A percentile compares a stretch with the other conserved stretches of the same genome.
Conservation (phyloP, 2,329 filamentous ascomycete genomes). For the Monosporascus sp. region DNA sequence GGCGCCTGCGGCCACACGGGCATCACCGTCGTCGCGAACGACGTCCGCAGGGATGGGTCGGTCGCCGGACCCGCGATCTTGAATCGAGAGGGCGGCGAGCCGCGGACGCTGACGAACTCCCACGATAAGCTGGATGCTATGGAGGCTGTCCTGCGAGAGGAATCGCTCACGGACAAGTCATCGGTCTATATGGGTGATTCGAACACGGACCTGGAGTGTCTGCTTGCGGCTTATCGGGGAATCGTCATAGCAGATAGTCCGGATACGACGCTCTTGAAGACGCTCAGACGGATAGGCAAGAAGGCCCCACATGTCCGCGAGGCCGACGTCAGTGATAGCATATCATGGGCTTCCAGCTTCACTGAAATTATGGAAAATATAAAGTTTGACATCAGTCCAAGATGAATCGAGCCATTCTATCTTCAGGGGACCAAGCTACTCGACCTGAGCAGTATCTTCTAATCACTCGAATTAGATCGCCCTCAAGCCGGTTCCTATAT, state of each 20-base stretch:
- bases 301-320: slow-evolving; percentile 24
- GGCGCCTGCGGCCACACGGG: slow-evolving; percentile 33
- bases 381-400: not conserved
- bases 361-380: slow-evolving; percentile 21
- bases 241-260: slow-evolving; percentile 41
- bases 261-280: slow-evolving; percentile 21
- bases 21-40: slow-evolving; percentile 40
- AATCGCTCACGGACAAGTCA: slow-evolving; percentile 11
- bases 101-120: slow-evolving; percentile 33
- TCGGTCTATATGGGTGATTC: slow-evolving; percentile 57
- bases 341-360: slow-evolving; percentile 27
- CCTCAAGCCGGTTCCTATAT: too few relatives aligned
- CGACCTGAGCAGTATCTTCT: too few relatives aligned
- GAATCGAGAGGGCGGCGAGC: slow-evolving; percentile 15
- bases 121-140: slow-evolving; percentile 43
- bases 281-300: slow-evolving; percentile 26
- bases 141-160: slow-evolving; percentile 21
- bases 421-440: not conserved
- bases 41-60: slow-evolving; percentile 31
- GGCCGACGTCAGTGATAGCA: slow-evolving; percentile 14
- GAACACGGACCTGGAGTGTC: slow-evolving; percentile 50
- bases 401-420: not conserved
- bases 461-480: too few relatives aligned
- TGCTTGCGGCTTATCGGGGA: slow-evolving; percentile 37
- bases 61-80: slow-evolving; percentile 37